Evolutionary conservation across 768 basidiomycete species (phyloP).

Genomic region (Omphalotus guepiniiformis): DNA sequence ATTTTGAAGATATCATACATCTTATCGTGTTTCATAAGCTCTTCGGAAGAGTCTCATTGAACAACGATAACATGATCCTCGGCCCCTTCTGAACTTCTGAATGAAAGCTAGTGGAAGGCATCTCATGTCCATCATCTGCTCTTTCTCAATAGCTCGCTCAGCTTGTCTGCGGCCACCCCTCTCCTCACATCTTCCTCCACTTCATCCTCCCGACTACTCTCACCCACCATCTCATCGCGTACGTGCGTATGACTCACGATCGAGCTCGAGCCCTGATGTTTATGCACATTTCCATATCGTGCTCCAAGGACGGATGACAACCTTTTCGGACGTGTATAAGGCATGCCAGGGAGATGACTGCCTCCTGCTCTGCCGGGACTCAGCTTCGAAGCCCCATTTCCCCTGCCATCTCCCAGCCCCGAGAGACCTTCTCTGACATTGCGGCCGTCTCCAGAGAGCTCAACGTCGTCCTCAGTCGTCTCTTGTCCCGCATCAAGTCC

Average conservation of each 20-base stretch:
- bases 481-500: conserved; percentile 12
- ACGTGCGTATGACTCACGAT: not conserved
- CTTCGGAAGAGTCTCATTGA: too few species aligned
- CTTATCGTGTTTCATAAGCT: too few species aligned
- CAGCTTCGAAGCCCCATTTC: not conserved
- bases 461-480: conserved; percentile 13
- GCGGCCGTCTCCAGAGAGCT: conserved; percentile 23
- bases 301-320: conserved; percentile 59
- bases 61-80: too few species aligned
- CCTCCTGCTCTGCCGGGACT: not conserved
- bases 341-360: conserved; percentile 1
- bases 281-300: conserved; percentile 8
- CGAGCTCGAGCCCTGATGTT: not conserved
- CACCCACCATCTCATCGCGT: conserved; percentile 2
- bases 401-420: not conserved
- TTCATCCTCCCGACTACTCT: conserved; percentile 31
- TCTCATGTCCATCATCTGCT: too few species aligned
- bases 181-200: conserved; percentile 36
- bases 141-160: conserved; percentile 53
- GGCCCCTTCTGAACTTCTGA: too few species aligned
- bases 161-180: conserved; percentile 49
- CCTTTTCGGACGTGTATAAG: conserved; percentile 33
- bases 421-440: not conserved
- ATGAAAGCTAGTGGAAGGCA: too few species aligned
- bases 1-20: too few species aligned